Conservation (phyloP, 225 moss, liverwort and hornwort species). For the Pseudisothecium myosuroides region DNA sequence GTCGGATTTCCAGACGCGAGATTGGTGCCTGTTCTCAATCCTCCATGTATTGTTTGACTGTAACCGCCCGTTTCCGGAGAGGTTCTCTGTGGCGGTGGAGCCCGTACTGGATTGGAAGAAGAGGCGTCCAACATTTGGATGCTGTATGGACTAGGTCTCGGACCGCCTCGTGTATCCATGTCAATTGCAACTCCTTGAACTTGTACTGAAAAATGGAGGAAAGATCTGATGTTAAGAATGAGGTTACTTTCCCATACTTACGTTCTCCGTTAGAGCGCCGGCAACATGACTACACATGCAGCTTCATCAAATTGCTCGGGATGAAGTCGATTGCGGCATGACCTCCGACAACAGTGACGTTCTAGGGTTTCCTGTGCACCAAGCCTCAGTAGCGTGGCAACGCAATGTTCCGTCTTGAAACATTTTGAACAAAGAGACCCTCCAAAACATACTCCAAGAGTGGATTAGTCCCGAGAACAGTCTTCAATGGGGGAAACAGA, state of each 20-base stretch:
- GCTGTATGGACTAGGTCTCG: constrained; percentile 36
- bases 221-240: background rate
- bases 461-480: background rate
- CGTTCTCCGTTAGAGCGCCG: background rate
- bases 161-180: constrained; percentile 26
- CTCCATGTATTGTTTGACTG: constrained; percentile 11
- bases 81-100: background rate
- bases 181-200: background rate
- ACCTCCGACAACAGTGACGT: background rate
- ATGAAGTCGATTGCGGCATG: background rate
- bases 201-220: background rate
- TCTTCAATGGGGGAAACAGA: background rate
- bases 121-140: constrained; percentile 26
- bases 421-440: background rate
- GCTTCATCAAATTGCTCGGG: background rate
- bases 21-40: background rate
- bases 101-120: constrained; percentile 25
- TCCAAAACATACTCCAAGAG: background rate
- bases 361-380: background rate
- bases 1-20: background rate
- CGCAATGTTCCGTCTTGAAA: background rate
- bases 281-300: background rate
- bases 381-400: background rate
- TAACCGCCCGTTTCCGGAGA: constrained; percentile 13
- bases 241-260: background rate